These are phyloP conservation scores for California macrophylla DNA, from an alignment of 441 rosid genomes.

Conservation along the genomic window DNA sequence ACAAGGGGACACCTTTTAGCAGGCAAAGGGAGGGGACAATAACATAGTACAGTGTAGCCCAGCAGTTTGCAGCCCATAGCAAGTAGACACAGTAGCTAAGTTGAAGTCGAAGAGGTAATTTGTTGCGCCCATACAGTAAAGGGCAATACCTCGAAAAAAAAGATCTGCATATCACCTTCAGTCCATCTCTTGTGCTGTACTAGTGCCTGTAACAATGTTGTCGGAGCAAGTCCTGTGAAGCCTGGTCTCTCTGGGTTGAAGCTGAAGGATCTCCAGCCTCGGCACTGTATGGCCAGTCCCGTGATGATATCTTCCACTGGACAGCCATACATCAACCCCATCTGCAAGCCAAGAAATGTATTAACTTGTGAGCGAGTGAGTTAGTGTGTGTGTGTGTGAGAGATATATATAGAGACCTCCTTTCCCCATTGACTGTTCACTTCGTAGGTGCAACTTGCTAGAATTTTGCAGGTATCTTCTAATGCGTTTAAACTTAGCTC, in stretches of 20 bases:
- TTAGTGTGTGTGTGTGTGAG: not conserved
- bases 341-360: conserved; percentile 14
- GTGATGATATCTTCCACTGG: conserved; percentile 27
- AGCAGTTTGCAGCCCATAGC: conserved; percentile 20
- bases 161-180: conserved; percentile 28
- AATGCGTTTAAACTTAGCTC: not conserved
- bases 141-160: conserved; percentile 26
- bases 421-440: conserved; percentile 26
- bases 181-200: conserved; percentile 31
- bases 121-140: conserved; percentile 11
- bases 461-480: conserved; percentile 22
- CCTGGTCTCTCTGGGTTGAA: conserved; percentile 21
- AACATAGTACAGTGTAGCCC: conserved; percentile 22
- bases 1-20: conserved; percentile 20
- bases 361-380: not conserved
- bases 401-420: conserved; percentile 17
- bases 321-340: conserved; percentile 27
- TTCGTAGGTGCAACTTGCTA: conserved; percentile 22
- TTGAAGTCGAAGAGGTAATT: conserved; percentile 19
- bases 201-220: conserved; percentile 19
- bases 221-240: conserved; percentile 26
- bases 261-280: conserved; percentile 27
- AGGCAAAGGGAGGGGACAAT: conserved; percentile 22
- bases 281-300: conserved; percentile 22
- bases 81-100: conserved; percentile 14